These are phyloP conservation scores for Babesia divergens DNA, from an alignment of 169 alveolate genomes.

Conservation along the genomic window DNA sequence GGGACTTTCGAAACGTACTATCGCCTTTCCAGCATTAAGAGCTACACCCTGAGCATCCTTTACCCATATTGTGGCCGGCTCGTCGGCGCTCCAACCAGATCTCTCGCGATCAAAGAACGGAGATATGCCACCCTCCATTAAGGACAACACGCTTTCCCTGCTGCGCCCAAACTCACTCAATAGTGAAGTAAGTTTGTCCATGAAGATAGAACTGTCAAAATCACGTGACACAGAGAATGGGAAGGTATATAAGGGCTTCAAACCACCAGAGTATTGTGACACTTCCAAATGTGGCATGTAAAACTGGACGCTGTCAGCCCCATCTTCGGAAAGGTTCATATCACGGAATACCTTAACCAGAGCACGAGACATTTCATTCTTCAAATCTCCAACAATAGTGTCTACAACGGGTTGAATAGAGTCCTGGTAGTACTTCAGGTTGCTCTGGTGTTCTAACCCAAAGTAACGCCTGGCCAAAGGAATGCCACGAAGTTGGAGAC, in stretches of 20 bases:
- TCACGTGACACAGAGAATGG: conserved; percentile 32
- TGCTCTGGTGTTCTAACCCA: background rate
- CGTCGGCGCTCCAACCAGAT: background rate
- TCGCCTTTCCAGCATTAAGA: conserved; percentile 3
- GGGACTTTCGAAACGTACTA: background rate
- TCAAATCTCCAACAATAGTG: background rate
- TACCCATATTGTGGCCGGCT: background rate
- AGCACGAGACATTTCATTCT: background rate
- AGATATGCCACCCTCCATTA: conserved; percentile 9
- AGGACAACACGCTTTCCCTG: background rate
- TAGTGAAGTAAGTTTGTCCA: background rate
- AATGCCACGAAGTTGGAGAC: background rate
- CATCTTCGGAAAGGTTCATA: background rate
- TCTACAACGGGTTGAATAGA: background rate
- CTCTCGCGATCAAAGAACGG: background rate
- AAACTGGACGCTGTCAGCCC: background rate
- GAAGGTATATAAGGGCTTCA: background rate
- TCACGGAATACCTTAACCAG: conserved; percentile 3
- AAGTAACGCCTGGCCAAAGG: background rate
- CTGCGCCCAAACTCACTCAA: conserved; percentile 12
- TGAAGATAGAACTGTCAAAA: conserved; percentile 4
- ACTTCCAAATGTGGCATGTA: background rate
- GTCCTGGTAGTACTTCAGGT: conserved; percentile 5
- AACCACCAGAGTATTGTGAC: conserved; percentile 10
- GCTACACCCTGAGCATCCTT: conserved; percentile 31